Percentiles rank a stretch among this genome's conserved stretches.
Evolutionary conservation across 73 alveolate species (phyloP).

Genomic region (Effrenium voratum): DNA sequence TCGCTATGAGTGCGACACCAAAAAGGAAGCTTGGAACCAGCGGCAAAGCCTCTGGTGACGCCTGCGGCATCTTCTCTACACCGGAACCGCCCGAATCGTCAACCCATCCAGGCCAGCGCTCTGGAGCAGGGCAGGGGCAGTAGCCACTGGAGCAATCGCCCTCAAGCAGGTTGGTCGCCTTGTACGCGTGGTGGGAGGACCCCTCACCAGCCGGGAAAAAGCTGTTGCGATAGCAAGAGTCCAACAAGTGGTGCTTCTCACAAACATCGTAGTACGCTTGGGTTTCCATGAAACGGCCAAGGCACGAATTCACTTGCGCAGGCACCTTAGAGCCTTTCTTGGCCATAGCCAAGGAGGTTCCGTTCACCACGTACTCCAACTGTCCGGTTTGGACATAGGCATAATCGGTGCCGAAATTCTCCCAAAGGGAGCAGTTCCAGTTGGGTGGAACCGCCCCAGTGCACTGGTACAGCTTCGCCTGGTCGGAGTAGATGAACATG

Average conservation of each 20-base stretch:
- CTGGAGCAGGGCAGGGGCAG: background rate
- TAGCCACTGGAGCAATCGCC: background rate
- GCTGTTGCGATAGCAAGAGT: background rate
- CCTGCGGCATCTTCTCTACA: no score
- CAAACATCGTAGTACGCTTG: constrained; percentile 1
- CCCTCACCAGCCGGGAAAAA: background rate
- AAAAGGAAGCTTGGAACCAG: no score
- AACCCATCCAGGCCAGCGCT: no score
- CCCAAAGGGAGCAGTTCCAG: constrained; percentile 57
- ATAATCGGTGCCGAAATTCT: constrained; percentile 23
- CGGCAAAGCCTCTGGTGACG: no score
- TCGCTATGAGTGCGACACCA: no score
- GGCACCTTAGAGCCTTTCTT: constrained; percentile 23
- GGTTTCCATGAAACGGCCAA: background rate
- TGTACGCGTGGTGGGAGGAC: background rate
- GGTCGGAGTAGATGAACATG: constrained; percentile 51
- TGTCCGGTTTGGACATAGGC: constrained; percentile 57
- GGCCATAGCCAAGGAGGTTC: constrained; percentile 53
- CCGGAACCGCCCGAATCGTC: no score
- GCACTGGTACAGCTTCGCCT: constrained; percentile 57
- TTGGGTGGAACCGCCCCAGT: background rate
- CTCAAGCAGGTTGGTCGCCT: background rate
- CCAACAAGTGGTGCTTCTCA: background rate
- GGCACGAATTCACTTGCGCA: constrained; percentile 1
- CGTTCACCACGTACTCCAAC: constrained; percentile 31